Base-by-base conservation (phyloP, 2,329 filamentous ascomycete species). In the Trichoderma asperellum region DNA sequence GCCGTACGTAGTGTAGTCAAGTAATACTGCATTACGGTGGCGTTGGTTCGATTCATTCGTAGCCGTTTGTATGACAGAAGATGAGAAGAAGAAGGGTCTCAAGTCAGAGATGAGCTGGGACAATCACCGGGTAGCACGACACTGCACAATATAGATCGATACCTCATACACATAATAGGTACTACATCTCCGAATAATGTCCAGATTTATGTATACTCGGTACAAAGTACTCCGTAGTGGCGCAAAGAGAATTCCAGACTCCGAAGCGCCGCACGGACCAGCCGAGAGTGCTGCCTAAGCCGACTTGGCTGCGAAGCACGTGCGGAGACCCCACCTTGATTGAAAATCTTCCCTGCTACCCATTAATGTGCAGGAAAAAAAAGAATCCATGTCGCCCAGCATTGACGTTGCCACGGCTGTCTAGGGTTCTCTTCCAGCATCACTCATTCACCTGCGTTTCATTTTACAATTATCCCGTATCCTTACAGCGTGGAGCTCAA, bases 311-410 rank as follows among this genome's bases (percentile, higher is more conserved):
- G 57, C 49, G 21, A 70, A 37, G 68, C 68, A 70, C 68, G 68
- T 70, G 68, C 64, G 63, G 64, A 29, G 35, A 53, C 68, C 68
- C 68, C 68, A 68, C 64, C 64, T 68, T 52, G 57, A 32, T 55
- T 53, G 68, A 68, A 70, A 70, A 68, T 70, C 68, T 67, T 70
- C 63, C 58, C 60, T 47, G 21, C 52, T 40, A 55, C 32, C 52
- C n/a, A 16, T 59, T 68, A 43, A 53, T 37, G 52, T 63, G 53
- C 53, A 65, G 40, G 47, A 69, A 69, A 69, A 68, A 68, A 68
- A 69, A 69, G 29, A 32, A 52, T 40, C 64, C 64, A 68, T 59
- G 64, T 60, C 21, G 37, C 40, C 56, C 40, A 32, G 40, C 40
- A 24, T 56, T 61, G 58, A 49, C 49, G 37, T 66, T 34, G 52